Evolutionary conservation across 2,329 filamentous ascomycete genomes (phyloP).

Genomic region (Verticillium longisporum): DNA sequence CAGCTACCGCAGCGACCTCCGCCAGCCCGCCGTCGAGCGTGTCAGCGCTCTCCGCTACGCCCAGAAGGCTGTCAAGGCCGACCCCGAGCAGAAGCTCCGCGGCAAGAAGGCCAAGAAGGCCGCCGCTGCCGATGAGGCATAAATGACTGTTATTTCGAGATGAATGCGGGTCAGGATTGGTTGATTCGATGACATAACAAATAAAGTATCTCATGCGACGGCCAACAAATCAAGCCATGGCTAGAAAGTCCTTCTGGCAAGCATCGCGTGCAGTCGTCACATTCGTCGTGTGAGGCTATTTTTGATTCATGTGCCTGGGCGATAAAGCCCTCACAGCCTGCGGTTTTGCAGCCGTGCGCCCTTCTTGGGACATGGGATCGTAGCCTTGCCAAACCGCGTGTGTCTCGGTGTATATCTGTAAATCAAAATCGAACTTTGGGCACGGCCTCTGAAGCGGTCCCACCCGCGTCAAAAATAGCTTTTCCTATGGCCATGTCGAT

Average conservation of each 20-base stretch:
- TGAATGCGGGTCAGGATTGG: not conserved
- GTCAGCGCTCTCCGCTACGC: conserved; percentile 77
- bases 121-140: conserved; percentile 41
- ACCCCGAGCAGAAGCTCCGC: conserved; percentile 66
- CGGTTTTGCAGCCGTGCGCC: too few species aligned
- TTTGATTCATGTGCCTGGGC: not conserved
- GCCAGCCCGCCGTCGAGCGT: conserved; percentile 72
- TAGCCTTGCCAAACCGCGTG: not conserved
- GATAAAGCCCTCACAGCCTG: not conserved
- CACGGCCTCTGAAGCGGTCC: not conserved
- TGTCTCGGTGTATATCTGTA: not conserved
- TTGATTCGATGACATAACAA: not conserved
- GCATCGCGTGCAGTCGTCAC: not conserved
- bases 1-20: conserved; percentile 78
- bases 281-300: not conserved
- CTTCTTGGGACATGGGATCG: too few species aligned
- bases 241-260: not conserved
- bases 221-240: not conserved
- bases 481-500: not conserved
- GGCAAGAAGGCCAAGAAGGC: conserved; percentile 76
- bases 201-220: not conserved
- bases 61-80: conserved; percentile 72
- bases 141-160: not conserved
- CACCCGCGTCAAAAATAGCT: not conserved
- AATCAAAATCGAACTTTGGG: not conserved